These are phyloP conservation scores for Pyrenula massariospora DNA, from an alignment of 495 filamentous ascomycete genomes.

Conservation along the genomic window DNA sequence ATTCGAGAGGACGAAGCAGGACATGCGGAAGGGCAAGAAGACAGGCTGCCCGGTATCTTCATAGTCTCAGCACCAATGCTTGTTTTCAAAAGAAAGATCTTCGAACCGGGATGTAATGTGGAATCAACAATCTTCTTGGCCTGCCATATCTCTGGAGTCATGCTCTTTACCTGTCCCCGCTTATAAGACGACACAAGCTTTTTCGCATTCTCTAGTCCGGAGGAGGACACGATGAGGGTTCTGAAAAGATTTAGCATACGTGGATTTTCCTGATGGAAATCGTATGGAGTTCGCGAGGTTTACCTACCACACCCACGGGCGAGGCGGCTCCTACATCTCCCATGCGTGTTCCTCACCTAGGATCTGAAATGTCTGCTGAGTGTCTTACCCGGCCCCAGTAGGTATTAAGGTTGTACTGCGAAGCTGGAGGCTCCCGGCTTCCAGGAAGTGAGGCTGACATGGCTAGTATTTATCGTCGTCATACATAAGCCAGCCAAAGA, in stretches of 20 bases:
- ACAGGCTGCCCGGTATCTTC: slow-evolving; percentile 84
- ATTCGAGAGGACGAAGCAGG: slow-evolving; percentile 86
- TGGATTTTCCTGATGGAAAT: neutral
- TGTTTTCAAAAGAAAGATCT: neutral
- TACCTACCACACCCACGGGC: slow-evolving; percentile 13
- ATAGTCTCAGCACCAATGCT: neutral
- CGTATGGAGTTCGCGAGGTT: slow-evolving; percentile 1
- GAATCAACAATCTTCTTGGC: slow-evolving; percentile 97
- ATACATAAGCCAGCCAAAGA: no score
- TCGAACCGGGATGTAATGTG: slow-evolving; percentile 77
- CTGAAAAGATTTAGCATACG: slow-evolving; percentile 29
- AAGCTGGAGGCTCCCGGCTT: slow-evolving; percentile 70
- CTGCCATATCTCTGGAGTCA: slow-evolving; percentile 86
- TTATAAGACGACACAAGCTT: slow-evolving; percentile 69
- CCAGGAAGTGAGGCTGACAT: slow-evolving; percentile 93
- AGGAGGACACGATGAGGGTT: slow-evolving; percentile 63
- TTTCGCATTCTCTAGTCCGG: slow-evolving; percentile 77
- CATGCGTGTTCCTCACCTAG: slow-evolving; percentile 55
- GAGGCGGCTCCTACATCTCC: slow-evolving; percentile 6
- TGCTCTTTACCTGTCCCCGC: slow-evolving; percentile 54
- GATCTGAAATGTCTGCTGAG: slow-evolving; percentile 81
- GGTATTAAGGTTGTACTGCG: slow-evolving; percentile 81
- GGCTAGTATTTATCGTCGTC: no score
- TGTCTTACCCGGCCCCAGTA: slow-evolving; percentile 95
- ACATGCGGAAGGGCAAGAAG: slow-evolving; percentile 94